A percentile compares a stretch with the other conserved stretches of the same genome.
Conservation (phyloP, 371 early-diverging fungal genomes). For the Mucor velutinosus region DNA sequence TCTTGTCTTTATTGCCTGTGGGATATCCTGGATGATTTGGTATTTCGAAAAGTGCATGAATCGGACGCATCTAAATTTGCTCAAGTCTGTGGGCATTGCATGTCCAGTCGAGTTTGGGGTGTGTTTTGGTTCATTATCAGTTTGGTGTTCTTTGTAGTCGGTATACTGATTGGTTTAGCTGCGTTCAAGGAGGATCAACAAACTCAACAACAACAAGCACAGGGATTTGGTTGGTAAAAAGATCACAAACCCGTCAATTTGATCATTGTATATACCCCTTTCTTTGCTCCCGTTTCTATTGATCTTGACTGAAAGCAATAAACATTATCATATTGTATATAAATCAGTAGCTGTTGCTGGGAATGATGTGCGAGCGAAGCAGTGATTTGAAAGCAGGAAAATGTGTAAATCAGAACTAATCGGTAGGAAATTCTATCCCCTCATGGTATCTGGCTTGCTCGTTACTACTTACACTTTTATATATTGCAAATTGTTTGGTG, state of each 20-base stretch:
- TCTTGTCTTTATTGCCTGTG: conserved; percentile 87
- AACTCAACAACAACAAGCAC: conserved; percentile 33
- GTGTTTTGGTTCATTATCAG: conserved; percentile 88
- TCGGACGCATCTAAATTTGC: conserved; percentile 94
- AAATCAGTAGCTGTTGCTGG: too few species aligned
- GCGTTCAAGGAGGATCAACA: conserved; percentile 69
- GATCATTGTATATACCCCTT: background rate
- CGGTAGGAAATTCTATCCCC: too few species aligned
- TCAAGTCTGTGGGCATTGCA: conserved; percentile 75
- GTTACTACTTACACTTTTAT: too few species aligned
- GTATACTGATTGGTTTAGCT: conserved; percentile 77
- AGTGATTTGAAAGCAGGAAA: too few species aligned
- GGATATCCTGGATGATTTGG: conserved; percentile 94
- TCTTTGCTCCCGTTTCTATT: background rate
- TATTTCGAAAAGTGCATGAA: conserved; percentile 87
- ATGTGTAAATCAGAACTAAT: too few species aligned
- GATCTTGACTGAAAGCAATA: background rate
- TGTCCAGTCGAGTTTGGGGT: conserved; percentile 87
- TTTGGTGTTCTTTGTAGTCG: conserved; percentile 75
- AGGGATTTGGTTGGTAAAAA: conserved; percentile 34
- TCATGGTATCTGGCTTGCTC: too few species aligned
- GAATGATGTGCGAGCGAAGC: too few species aligned
- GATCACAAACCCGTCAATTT: background rate
- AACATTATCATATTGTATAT: background rate
- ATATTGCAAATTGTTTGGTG: too few species aligned